Evolutionary conservation across 2,329 filamentous ascomycete genomes (phyloP).

Genomic region (Phoma herbarum): DNA sequence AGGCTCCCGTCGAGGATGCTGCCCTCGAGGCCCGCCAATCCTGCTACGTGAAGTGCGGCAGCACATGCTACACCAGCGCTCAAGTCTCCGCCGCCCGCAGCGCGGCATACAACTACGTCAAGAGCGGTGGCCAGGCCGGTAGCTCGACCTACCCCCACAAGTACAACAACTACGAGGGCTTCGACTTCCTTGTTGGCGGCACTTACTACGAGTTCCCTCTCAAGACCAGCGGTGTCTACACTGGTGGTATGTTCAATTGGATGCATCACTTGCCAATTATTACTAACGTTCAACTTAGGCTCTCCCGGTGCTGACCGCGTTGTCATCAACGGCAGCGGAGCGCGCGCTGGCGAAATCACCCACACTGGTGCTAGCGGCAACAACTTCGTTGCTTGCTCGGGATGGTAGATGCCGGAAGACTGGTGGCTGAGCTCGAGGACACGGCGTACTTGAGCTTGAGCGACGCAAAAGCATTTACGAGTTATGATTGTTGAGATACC

Average conservation of each 20-base stretch:
- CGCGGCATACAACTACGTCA: constrained; percentile 62
- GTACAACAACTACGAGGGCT: constrained; percentile 71
- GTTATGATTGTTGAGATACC: constrained; percentile 4
- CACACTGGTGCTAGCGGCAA: constrained; percentile 76
- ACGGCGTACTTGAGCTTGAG: neutral
- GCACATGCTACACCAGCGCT: constrained; percentile 60
- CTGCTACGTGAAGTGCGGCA: constrained; percentile 64
- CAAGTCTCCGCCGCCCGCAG: constrained; percentile 61
- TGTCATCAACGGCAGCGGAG: constrained; percentile 66
- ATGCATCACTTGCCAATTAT: no score
- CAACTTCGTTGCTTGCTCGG: constrained; percentile 70
- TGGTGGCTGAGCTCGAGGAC: neutral
- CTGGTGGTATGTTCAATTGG: constrained; percentile 56
- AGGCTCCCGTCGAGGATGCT: constrained; percentile 18
- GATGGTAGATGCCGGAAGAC: constrained; percentile 28
- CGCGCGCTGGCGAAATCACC: constrained; percentile 71
- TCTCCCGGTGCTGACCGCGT: constrained; percentile 73
- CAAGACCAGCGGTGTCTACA: constrained; percentile 61
- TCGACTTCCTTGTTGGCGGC: constrained; percentile 64
- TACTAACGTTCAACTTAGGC: constrained; percentile 49
- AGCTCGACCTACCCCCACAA: constrained; percentile 64
- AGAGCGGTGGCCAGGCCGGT: constrained; percentile 49
- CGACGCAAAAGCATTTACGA: neutral
- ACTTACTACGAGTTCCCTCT: constrained; percentile 73
- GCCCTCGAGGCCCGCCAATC: constrained; percentile 50